Percentiles rank a stretch among this genome's conserved stretches.
Evolutionary conservation across 106 monocot genomes (phyloP).

Genomic region (Posidonia australis): DNA sequence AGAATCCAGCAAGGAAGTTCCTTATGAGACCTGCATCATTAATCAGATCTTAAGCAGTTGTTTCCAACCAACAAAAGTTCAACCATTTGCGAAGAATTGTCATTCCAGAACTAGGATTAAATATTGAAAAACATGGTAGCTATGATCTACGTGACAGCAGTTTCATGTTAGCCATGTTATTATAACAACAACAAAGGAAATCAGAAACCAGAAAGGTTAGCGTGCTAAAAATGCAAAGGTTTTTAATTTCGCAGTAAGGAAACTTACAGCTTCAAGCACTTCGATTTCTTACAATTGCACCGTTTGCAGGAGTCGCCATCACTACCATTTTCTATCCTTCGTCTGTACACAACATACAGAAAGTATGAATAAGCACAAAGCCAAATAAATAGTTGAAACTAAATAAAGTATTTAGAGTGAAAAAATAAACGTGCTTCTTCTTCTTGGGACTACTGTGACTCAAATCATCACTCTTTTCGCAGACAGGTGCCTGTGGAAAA

Average conservation of each 20-base stretch:
- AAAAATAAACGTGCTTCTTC: constrained; percentile 40
- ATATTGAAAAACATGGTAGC: no score
- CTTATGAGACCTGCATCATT: no score
- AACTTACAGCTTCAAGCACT: constrained; percentile 95
- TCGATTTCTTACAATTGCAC: constrained; percentile 97
- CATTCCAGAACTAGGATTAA: no score
- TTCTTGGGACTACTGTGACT: constrained; percentile 57
- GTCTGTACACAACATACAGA: constrained; percentile 28
- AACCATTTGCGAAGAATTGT: no score
- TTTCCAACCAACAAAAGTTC: no score
- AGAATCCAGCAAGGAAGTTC: no score
- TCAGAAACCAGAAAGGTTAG: neutral
- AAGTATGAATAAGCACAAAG: constrained; percentile 5
- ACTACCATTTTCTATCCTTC: constrained; percentile 45
- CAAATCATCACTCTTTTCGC: constrained; percentile 26
- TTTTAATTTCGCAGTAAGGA: constrained; percentile 21
- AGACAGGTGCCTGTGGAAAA: constrained; percentile 14
- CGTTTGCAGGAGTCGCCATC: constrained; percentile 79
- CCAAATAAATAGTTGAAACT: constrained; percentile 35
- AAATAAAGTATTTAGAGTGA: neutral
- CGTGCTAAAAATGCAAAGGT: neutral
- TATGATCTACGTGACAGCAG: no score
- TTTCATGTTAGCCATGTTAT: no score
- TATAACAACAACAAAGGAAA: no score
- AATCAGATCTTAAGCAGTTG: no score